phyloP scores from a whole-genome alignment of 192 early-diverging fungal genomes.

The Dissophora globulifera region DNA sequence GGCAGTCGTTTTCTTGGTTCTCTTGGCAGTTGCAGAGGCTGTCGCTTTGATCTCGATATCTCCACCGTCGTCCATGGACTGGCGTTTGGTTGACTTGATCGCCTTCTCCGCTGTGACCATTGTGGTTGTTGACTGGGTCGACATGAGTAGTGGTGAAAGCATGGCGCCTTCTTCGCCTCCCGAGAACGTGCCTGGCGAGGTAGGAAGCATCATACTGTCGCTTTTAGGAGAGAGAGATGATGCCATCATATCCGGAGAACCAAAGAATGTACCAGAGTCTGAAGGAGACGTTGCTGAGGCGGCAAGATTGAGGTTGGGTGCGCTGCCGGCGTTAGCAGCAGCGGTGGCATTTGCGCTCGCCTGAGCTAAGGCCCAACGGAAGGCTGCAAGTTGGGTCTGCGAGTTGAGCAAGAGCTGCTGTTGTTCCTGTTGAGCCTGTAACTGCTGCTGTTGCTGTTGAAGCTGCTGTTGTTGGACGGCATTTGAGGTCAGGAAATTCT shows the following conservation, averaged over 20 bases:
- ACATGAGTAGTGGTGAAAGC: constrained; percentile 32
- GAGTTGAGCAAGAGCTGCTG: constrained; percentile 45
- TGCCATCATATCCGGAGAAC: constrained; percentile 44
- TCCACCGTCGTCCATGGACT: constrained; percentile 37
- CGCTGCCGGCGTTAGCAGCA: not conserved
- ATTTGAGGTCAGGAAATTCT: constrained; percentile 38
- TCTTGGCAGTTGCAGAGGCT: constrained; percentile 27
- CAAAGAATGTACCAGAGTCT: constrained; percentile 46
- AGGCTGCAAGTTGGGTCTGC: constrained; percentile 39
- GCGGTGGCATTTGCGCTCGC: constrained; percentile 13
- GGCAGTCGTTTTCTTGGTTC: constrained; percentile 33
- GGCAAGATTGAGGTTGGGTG: not conserved
- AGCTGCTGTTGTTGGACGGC: constrained; percentile 37
- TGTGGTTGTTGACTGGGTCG: not conserved
- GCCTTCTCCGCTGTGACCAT: constrained; percentile 45
- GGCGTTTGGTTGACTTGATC: constrained; percentile 35
- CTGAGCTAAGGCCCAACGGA: constrained; percentile 36
- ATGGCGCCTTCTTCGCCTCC: constrained; percentile 28
- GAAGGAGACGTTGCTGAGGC: constrained; percentile 27
- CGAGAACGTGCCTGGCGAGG: constrained; percentile 39
- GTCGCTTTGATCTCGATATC: constrained; percentile 23
- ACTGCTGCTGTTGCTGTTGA: constrained; percentile 41
- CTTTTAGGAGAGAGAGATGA: constrained; percentile 39
- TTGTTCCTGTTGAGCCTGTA: constrained; percentile 36
- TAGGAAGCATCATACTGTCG: constrained; percentile 43